Conservation (phyloP, 192 early-diverging fungal genomes). For the Coemansia sp. region DNA sequence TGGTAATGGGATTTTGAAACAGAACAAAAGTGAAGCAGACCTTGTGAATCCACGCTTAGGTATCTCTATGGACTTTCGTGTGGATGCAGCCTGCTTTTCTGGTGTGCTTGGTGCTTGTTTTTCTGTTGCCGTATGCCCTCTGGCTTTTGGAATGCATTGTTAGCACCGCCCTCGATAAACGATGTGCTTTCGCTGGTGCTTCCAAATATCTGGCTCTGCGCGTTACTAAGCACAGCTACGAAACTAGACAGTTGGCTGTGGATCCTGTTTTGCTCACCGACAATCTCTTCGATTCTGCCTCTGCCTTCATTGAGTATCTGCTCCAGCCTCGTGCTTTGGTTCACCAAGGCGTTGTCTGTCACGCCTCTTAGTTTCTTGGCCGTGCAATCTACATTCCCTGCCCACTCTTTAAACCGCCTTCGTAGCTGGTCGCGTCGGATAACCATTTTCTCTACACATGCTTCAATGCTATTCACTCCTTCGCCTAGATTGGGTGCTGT, state of each 20-base stretch:
- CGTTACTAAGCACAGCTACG: conserved; percentile 36
- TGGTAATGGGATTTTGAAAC: too few species aligned
- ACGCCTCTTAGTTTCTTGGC: conserved; percentile 18
- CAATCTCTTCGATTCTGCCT: conserved; percentile 21
- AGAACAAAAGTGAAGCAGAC: too few species aligned
- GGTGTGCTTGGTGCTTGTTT: too few species aligned
- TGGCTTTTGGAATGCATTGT: too few species aligned
- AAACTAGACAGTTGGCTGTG: conserved; percentile 32
- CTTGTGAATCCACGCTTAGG: too few species aligned
- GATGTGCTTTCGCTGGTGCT: not conserved
- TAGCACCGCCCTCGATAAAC: too few species aligned
- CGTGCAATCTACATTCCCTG: conserved; percentile 14
- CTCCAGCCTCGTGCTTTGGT: conserved; percentile 40
- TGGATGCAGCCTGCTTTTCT: too few species aligned
- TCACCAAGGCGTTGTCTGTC: conserved; percentile 45
- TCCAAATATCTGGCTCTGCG: conserved; percentile 39
- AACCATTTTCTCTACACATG: conserved; percentile 24
- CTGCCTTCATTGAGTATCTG: conserved; percentile 27
- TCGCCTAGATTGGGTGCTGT: too few species aligned
- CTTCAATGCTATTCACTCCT: conserved; percentile 10
- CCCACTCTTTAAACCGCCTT: conserved; percentile 44
- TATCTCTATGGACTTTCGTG: too few species aligned
- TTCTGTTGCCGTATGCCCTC: too few species aligned
- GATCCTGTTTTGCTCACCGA: conserved; percentile 25
- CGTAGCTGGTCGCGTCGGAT: conserved; percentile 37